Evolutionary conservation across 2,329 filamentous ascomycete genomes (phyloP).

Genomic region (Colletotrichum sidae): DNA sequence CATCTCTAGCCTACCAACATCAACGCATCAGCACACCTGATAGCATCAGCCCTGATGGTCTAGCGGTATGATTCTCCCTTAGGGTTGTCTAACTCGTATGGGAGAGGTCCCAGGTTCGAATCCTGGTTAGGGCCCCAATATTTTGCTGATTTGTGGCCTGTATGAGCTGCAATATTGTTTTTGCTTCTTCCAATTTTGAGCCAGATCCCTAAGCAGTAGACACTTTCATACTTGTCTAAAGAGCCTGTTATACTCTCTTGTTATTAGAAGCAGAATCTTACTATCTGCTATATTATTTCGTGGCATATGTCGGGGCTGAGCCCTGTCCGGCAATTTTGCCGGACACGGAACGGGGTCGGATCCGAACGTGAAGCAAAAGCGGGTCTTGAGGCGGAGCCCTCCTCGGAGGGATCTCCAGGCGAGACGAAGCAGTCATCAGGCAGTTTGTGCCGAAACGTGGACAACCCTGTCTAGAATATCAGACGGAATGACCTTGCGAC

Average conservation of each 20-base stretch:
- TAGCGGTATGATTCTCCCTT: constrained; percentile 31
- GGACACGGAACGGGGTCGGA: no score
- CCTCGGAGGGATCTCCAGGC: no score
- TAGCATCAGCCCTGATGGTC: constrained; percentile 19
- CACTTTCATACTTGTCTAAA: no score
- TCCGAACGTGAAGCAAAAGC: no score
- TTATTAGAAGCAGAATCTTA: no score
- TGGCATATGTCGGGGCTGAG: no score
- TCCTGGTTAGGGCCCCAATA: constrained; percentile 24
- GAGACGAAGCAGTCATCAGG: no score
- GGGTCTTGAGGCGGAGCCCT: no score
- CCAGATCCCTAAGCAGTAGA: not conserved
- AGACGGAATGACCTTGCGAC: not conserved
- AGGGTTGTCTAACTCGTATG: constrained; percentile 11
- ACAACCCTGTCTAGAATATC: not conserved
- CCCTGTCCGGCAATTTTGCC: no score
- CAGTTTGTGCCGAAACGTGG: not conserved
- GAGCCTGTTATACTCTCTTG: no score
- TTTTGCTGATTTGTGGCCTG: not conserved
- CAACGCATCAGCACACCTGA: no score
- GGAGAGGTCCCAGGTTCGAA: constrained; percentile 36
- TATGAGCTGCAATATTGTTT: not conserved
- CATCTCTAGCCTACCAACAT: accelerated
- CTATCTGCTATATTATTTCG: no score
- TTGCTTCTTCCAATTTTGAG: not conserved